Base-by-base conservation (phyloP, 2,329 filamentous ascomycete species). In the Aspergillus ochraceoroseus region DNA sequence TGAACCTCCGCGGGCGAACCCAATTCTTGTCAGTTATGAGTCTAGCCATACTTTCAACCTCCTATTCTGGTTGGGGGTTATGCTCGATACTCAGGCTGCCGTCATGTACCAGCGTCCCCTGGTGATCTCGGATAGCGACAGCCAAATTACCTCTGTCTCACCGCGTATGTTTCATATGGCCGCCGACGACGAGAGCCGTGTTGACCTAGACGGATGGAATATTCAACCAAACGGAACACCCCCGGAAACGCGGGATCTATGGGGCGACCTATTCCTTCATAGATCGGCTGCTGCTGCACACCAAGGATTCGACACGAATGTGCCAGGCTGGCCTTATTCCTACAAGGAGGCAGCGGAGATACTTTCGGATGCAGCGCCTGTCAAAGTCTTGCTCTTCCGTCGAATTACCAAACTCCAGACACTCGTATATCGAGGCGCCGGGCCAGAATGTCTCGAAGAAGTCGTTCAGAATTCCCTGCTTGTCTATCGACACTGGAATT, bases 31-130 rank as follows among this genome's bases (percentile, higher is more conserved):
- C 6, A 49, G 33, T 15, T 32, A 44, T 1, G 59, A 65, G 12
- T 60, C 71, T 55, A 58, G 60, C 12, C 60, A 67, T 7, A 78
- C 76, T 0, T 63, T 79, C 17, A 67, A 73, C 8, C 58, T 79
- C 7, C 52, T 79, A 2, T 79, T 74, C 51, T 80, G 76, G 76
- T 61, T 80, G 11, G 73, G 71, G 0, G 63, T 78, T 31, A 79
- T 79, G 75, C 74, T 77, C 32, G 76, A 79, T 49, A 79, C 75
- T 0, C 57, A 78, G 6, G 76, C 72, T 0, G 69, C 76, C 0
- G 73, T 74, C 1, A 75, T 79, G 65, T 67, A 72, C 35, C 63
- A 68, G 15, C 37, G 37, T 7, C 37, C 37, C 7, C 30, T 39
- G 4, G 37, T 39, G n/a, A 30, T 39, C 3, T 39, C 37, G 3